Base-by-base conservation (phyloP, 345 rosid species). In the Murraya koenigii region DNA sequence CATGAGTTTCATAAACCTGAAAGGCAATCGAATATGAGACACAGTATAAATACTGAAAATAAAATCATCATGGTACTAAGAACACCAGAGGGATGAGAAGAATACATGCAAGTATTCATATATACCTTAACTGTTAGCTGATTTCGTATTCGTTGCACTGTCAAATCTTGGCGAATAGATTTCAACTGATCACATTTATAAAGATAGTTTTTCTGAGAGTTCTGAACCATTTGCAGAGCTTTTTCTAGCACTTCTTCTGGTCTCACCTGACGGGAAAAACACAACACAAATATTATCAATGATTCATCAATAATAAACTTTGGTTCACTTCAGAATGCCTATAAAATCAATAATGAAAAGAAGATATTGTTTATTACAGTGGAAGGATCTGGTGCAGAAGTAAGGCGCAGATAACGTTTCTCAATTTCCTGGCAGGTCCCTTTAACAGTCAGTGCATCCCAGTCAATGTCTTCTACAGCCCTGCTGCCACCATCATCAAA, bases 1-100 rank as follows among this genome's bases (percentile, higher is more conserved):
- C 98, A 91, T 97, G 99, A 62, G 97, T 90, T 87, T 97, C 99
- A 87, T 97, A 97, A 69, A 97, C 99, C 99, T 97, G 89, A 72
- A 86, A 62, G 55, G 6, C 20, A 35, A 35, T 32, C 67, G 82
- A 66, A 47, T 15, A 80, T 54, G 17, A 69, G 65, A 47, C 35
- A 47, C 25, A 58, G 41, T 5, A 33, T 13, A 47, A 56, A 61
- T 11, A 6, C 30, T 20, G 6, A 38, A 55, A 60, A 58, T 3
- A 22, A 58, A 66, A 36, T 20, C 10, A 47, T 49, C 47, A 11
- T 17, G 11, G 66, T 25, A 39, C 15, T 36, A 44, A 67, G n/a
- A 76, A 72, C 25, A 44, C 1, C 36, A 58, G 13, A 26, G 9
- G 11, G 23, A 14, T 25, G 36, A 8, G 6, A 63, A 75, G 25